Conservation (phyloP, 2,329 filamentous ascomycete species). For the Septoria linicola region DNA sequence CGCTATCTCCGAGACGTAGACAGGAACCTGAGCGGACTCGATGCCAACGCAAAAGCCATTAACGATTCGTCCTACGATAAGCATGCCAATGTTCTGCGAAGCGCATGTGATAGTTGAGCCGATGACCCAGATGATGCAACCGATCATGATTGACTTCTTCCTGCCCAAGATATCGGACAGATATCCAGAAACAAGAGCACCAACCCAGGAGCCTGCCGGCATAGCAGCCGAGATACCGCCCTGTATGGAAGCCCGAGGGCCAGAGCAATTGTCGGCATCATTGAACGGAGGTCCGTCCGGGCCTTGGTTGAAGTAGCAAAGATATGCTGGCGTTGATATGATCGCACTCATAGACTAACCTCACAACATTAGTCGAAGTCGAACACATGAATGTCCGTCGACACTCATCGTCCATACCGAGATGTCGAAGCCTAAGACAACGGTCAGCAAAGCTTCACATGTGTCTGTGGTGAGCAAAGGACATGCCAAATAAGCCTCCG, state of each 20-base stretch:
- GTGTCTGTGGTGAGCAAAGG: too few species aligned
- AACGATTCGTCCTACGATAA: constrained; percentile 68
- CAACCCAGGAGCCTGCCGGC: constrained; percentile 68
- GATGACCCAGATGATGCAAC: constrained; percentile 49
- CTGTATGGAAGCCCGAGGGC: constrained; percentile 57
- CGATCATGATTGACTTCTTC: constrained; percentile 51
- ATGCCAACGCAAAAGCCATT: constrained; percentile 74
- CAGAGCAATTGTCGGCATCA: constrained; percentile 47
- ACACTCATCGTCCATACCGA: too few species aligned
- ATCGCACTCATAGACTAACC: constrained; percentile 66
- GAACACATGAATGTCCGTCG: too few species aligned
- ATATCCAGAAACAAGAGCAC: constrained; percentile 60
- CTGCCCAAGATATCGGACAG: constrained; percentile 59
- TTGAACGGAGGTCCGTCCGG: constrained; percentile 36
- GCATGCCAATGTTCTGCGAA: constrained; percentile 66
- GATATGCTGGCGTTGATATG: constrained; percentile 66
- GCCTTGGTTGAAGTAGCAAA: constrained; percentile 67
- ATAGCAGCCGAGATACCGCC: constrained; percentile 70
- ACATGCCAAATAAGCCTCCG: too few species aligned
- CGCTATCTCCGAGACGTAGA: constrained; percentile 67
- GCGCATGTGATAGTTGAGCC: constrained; percentile 64
- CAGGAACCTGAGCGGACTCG: constrained; percentile 66
- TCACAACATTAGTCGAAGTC: constrained; percentile 72
- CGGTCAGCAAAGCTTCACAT: too few species aligned
- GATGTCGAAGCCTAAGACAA: too few species aligned